These are phyloP conservation scores for Cryptococcus depauperatus DNA, from an alignment of 1,284 basidiomycete species.

Conservation along the genomic window DNA sequence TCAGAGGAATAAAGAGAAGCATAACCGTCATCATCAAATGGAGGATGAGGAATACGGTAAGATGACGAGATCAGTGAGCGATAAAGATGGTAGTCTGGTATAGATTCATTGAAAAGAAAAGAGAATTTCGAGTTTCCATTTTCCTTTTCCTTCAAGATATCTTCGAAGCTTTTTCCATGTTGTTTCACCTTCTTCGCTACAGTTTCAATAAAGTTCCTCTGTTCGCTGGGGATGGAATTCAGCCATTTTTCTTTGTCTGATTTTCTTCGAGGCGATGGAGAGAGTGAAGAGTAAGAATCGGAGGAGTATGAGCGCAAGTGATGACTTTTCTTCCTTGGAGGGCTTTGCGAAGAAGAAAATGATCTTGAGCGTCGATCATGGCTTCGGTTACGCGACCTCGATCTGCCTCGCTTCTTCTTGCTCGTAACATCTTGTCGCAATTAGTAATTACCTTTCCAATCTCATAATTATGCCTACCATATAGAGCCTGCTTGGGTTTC, in stretches of 20 bases:
- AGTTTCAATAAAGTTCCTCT: constrained; percentile 71
- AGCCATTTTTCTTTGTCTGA: constrained; percentile 32
- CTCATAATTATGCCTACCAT: constrained; percentile 51
- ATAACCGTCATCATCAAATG: constrained; percentile 89
- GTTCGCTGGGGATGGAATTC: constrained; percentile 57
- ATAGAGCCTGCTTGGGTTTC: constrained; percentile 66
- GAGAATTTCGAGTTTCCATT: constrained; percentile 68
- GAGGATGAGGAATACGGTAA: constrained; percentile 48
- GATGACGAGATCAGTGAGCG: constrained; percentile 61
- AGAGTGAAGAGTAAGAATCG: constrained; percentile 43
- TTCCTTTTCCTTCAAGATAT: constrained; percentile 66
- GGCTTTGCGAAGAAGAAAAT: background rate
- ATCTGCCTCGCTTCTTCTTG: constrained; percentile 7
- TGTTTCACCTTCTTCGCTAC: constrained; percentile 76
- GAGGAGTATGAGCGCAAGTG: constrained; percentile 11
- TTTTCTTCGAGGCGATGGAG: constrained; percentile 47
- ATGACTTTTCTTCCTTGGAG: constrained; percentile 4
- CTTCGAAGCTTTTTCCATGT: constrained; percentile 70
- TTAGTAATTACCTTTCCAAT: background rate
- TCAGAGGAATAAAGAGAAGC: constrained; percentile 90
- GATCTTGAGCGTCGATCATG: too few species aligned
- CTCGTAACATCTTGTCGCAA: constrained; percentile 5
- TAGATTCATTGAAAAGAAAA: background rate
- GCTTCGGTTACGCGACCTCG: constrained; percentile 9
- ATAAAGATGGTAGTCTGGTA: constrained; percentile 72